These are phyloP conservation scores for Nannizziopsis barbatae DNA, from an alignment of 2,329 filamentous ascomycete genomes.

Conservation along the genomic window DNA sequence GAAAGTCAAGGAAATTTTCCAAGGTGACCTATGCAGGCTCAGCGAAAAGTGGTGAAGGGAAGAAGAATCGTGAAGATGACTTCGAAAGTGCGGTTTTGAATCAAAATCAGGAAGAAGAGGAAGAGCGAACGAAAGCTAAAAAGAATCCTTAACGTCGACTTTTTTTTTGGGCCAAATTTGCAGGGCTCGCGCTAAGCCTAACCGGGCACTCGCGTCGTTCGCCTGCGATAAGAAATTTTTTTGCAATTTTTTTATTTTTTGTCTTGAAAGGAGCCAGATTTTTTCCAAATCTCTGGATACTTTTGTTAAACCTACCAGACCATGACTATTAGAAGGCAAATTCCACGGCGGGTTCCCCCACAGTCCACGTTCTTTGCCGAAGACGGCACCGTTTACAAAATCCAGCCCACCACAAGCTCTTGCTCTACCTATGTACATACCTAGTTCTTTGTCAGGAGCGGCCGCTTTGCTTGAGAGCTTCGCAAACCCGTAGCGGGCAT, in stretches of 20 bases:
- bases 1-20: neutral
- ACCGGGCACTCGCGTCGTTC: conserved; percentile 12
- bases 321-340: neutral
- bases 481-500: no score
- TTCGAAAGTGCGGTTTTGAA: neutral
- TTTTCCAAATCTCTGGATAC: neutral
- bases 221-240: neutral
- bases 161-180: conserved; percentile 14
- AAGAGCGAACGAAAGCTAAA: conserved; percentile 1
- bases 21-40: neutral
- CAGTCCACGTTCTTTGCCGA: no score
- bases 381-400: no score
- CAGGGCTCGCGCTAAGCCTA: conserved; percentile 18
- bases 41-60: conserved; percentile 4
- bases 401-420: no score
- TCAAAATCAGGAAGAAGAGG: conserved; percentile 1
- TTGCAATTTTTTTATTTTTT: neutral
- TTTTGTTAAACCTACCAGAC: conserved; percentile 2
- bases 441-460: no score
- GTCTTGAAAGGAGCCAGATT: neutral
- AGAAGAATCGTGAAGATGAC: neutral
- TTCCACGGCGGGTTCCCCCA: no score
- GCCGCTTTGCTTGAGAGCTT: no score
- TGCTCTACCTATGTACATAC: no score
- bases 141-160: conserved; percentile 10